Evolutionary conservation across 768 basidiomycete genomes (phyloP).

Genomic region (Xerocomus brunneocitrinus): DNA sequence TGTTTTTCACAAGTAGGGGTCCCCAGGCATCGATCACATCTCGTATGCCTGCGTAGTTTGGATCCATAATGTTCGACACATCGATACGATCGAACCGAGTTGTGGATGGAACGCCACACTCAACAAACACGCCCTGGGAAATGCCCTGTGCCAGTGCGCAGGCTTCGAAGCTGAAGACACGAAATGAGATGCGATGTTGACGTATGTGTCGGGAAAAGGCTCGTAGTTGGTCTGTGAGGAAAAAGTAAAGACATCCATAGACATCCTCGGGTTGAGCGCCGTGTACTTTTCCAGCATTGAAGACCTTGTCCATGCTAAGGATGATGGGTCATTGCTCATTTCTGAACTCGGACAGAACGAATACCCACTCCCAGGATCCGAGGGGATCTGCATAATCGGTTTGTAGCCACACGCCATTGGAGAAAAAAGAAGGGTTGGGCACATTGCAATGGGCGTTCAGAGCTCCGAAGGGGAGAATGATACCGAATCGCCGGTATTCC

Average conservation of each 20-base stretch:
- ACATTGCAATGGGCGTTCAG: conserved; percentile 36
- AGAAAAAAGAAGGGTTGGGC: conserved; percentile 45
- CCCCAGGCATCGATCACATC: conserved; percentile 35
- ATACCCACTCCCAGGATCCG: conserved; percentile 45
- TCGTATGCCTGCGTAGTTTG: conserved; percentile 37
- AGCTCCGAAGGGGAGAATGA: conserved; percentile 49
- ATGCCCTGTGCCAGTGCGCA: conserved; percentile 38
- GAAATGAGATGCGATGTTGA: conserved; percentile 32
- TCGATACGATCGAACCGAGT: conserved; percentile 43
- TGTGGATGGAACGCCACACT: conserved; percentile 20
- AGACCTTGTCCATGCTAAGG: conserved; percentile 37
- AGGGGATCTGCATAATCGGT: conserved; percentile 41
- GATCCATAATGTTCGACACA: conserved; percentile 46
- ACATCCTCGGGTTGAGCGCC: conserved; percentile 41
- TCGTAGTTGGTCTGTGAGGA: conserved; percentile 37
- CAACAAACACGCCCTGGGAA: conserved; percentile 7
- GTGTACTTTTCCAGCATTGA: conserved; percentile 34
- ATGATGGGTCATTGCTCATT: not conserved
- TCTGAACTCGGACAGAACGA: not conserved
- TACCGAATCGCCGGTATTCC: conserved; percentile 37
- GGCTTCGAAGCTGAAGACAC: conserved; percentile 35
- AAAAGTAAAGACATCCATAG: conserved; percentile 49
- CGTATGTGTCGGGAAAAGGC: conserved; percentile 35
- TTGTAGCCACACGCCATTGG: conserved; percentile 42
- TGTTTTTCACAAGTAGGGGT: conserved; percentile 32